These are phyloP conservation scores for Aleurites moluccanus DNA, from an alignment of 441 rosid species.

Conservation along the genomic window DNA sequence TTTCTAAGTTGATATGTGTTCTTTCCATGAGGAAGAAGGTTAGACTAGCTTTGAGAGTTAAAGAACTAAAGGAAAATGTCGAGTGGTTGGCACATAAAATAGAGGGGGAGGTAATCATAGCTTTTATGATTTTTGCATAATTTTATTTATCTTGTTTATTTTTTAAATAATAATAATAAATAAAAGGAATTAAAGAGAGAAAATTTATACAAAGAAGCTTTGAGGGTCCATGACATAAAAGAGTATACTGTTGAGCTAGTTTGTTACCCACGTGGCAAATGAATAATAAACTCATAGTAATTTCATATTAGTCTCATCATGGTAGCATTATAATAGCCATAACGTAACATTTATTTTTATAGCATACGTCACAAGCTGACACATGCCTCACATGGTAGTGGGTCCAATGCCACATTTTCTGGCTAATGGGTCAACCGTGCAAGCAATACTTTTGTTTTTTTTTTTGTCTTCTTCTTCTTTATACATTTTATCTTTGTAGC, in stretches of 20 bases:
- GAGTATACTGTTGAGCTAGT: slow-evolving; percentile 31
- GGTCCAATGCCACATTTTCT: slow-evolving; percentile 26
- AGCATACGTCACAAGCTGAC: slow-evolving; percentile 19
- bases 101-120: slow-evolving; percentile 18
- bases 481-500: too few relatives aligned
- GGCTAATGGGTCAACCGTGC: slow-evolving; percentile 21
- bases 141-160: background rate
- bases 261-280: slow-evolving; percentile 35
- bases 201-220: slow-evolving; percentile 20
- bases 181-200: background rate
- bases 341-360: too few relatives aligned
- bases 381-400: slow-evolving; percentile 36
- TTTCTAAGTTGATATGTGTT: slow-evolving; percentile 45
- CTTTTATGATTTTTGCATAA: slow-evolving; percentile 37
- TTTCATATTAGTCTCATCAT: too few relatives aligned
- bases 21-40: slow-evolving; percentile 32
- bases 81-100: slow-evolving; percentile 34
- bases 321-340: too few relatives aligned
- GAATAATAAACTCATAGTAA: too few relatives aligned
- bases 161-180: background rate
- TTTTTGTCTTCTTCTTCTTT: too few relatives aligned
- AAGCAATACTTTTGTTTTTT: too few relatives aligned
- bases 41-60: slow-evolving; percentile 14
- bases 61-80: slow-evolving; percentile 25
- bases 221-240: slow-evolving; percentile 28